Conservation (phyloP, 192 early-diverging fungal genomes). For the Linnemannia elongata region DNA sequence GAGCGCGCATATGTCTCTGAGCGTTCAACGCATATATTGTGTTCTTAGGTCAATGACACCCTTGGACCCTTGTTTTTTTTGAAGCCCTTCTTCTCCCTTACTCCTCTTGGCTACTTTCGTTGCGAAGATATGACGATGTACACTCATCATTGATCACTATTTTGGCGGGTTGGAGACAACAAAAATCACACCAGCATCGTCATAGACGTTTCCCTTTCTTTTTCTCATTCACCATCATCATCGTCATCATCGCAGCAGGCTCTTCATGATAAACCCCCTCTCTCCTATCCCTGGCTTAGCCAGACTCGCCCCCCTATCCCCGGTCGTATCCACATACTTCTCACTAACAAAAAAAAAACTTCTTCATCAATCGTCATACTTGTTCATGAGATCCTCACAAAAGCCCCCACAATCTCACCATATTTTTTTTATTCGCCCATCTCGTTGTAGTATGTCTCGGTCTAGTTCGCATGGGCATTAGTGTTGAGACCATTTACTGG, state of each 20-base stretch:
- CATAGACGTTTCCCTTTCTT: background rate
- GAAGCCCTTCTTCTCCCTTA: background rate
- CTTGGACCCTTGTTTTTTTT: too few relatives aligned
- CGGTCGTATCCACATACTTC: background rate
- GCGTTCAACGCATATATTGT: background rate
- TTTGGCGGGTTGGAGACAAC: background rate
- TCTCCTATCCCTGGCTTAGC: background rate
- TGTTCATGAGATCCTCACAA: too few relatives aligned
- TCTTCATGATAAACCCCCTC: background rate
- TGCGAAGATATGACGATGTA: background rate
- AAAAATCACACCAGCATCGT: background rate
- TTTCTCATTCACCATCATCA: background rate
- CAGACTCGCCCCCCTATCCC: background rate
- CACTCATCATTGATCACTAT: background rate
- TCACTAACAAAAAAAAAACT: too few relatives aligned
- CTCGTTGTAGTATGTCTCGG: too few relatives aligned
- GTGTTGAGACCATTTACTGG: too few relatives aligned
- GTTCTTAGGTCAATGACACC: too few relatives aligned
- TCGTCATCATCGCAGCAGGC: background rate
- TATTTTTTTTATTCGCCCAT: background rate
- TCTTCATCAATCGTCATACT: too few relatives aligned
- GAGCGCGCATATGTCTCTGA: background rate
- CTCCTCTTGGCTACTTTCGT: background rate
- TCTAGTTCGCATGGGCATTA: too few relatives aligned
- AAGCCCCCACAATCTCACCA: background rate